Evolutionary conservation across 2,329 filamentous ascomycete genomes (phyloP).

Genomic region (Claviceps quebecensis): DNA sequence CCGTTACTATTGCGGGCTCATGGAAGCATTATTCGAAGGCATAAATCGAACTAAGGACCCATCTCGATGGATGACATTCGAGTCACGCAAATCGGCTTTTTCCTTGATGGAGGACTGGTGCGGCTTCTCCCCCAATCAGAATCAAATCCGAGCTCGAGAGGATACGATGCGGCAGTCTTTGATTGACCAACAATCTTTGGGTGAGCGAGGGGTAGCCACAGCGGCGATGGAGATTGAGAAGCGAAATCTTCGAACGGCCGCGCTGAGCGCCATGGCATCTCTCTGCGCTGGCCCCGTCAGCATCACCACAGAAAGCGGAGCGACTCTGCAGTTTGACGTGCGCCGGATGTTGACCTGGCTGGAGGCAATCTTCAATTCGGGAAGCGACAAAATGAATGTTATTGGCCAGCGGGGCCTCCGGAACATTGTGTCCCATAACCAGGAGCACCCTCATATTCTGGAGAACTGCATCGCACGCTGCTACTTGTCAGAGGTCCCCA

Average conservation of each 20-base stretch:
- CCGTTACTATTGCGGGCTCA: slow-evolving; percentile 83
- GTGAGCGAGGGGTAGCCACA: slow-evolving; percentile 64
- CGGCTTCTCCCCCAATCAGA: slow-evolving; percentile 85
- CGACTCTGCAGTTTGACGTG: slow-evolving; percentile 82
- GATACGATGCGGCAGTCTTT: slow-evolving; percentile 77
- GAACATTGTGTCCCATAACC: slow-evolving; percentile 82
- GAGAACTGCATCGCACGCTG: slow-evolving; percentile 87
- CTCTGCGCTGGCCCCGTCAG: slow-evolving; percentile 77
- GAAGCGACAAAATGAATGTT: slow-evolving; percentile 80
- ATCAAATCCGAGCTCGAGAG: slow-evolving; percentile 66
- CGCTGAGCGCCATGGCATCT: slow-evolving; percentile 88
- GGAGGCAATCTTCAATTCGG: slow-evolving; percentile 82
- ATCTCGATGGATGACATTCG: slow-evolving; percentile 92
- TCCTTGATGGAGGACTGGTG: slow-evolving; percentile 99
- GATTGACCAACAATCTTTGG: slow-evolving; percentile 62
- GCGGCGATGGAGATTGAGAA: slow-evolving; percentile 97
- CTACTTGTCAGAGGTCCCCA: slow-evolving; percentile 67
- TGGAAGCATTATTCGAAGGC: slow-evolving; percentile 85
- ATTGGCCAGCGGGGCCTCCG: slow-evolving; percentile 80
- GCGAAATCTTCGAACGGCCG: slow-evolving; percentile 76
- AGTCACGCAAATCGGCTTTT: slow-evolving; percentile 88
- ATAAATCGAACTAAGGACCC: slow-evolving; percentile 77
- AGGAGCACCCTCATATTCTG: slow-evolving; percentile 70
- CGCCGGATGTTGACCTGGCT: slow-evolving; percentile 91
- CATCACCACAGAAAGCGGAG: slow-evolving; percentile 75